Evolutionary conservation across 495 filamentous ascomycete species (phyloP).

Genomic region (Aspergillus bridgeri): DNA sequence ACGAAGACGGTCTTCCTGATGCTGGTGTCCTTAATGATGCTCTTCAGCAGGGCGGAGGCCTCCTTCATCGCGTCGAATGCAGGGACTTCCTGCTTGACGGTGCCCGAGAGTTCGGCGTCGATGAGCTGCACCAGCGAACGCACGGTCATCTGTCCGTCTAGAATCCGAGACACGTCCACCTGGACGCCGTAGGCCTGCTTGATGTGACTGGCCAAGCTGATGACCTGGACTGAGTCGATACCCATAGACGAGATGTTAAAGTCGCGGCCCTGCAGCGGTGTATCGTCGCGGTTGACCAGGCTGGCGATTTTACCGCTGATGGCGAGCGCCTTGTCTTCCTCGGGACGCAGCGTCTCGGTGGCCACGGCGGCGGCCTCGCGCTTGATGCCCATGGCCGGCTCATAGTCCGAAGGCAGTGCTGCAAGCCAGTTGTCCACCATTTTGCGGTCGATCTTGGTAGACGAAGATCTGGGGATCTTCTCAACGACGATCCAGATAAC

Average conservation of each 20-base stretch:
- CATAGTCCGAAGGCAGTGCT: conserved; percentile 13
- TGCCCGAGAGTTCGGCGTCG: conserved; percentile 10
- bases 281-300: conserved; percentile 17
- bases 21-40: conserved; percentile 3
- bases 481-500: conserved; percentile 34
- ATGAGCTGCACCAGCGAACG: conserved; percentile 17
- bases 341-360: conserved; percentile 4
- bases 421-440: conserved; percentile 22
- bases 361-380: conserved; percentile 8
- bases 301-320: conserved; percentile 20
- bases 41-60: conserved; percentile 6
- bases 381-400: conserved; percentile 10
- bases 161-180: conserved; percentile 19
- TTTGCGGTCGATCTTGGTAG: conserved; percentile 41
- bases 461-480: conserved; percentile 36
- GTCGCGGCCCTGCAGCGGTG: conserved; percentile 17
- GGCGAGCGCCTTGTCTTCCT: conserved; percentile 18
- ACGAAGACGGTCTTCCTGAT: conserved; percentile 51
- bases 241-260: conserved; percentile 23
- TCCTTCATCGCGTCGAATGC: conserved; percentile 17
- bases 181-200: conserved; percentile 22
- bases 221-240: conserved; percentile 34
- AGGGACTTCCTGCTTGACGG: conserved; percentile 1
- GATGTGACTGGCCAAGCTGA: conserved; percentile 27
- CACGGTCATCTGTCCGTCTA: conserved; percentile 22